Base-by-base conservation (phyloP, 2,329 filamentous ascomycete genomes). In the Hymenoscyphus repandus region DNA sequence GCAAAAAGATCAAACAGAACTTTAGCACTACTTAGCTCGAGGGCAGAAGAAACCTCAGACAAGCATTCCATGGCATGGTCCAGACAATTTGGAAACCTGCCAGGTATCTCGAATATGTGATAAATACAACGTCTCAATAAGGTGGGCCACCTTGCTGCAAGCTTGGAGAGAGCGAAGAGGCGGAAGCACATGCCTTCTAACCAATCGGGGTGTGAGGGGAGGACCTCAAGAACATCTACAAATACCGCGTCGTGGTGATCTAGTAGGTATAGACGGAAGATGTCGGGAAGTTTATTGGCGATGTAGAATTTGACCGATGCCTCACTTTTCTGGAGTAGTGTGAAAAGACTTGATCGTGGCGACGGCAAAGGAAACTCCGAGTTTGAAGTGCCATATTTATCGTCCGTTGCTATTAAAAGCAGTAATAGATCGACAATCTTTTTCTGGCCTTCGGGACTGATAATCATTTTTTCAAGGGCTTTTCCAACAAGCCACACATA, bases 21-120 rank as follows among this genome's bases (percentile, higher is more conserved):
- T 59, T 77, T 80, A 0, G 90, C 75, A 40, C 82, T 80, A 20
- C 75, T 68, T 18, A 97, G 76, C 0, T 76, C 70, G 32, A 96
- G 76, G 0, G 77, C 75, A 11, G 66, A 69, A 3, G 91, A 82
- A 31, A 96, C 82, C 11, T 78, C 74, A 4, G 68, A 66, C 39
- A 96, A 74, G 59, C 89, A 95, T 46, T 78, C 78, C 49, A 79
- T 80, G 1, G 92, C 91, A 69, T 96, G 86, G 17, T 75, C 72
- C 17, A 77, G 74, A 6, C 86, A 86, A 10, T 72, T 69, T 2
- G 77, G 70, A 12, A 95, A 80, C 50, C 83, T 82, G 1, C 87
- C 89, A 1, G 91, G 88, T 0, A 86, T 90, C 66, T 97, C 93
- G 60, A 97, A 96, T 18, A 97, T 90, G 66, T 93, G 87, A 66